phyloP scores from a whole-genome alignment of 2,329 filamentous ascomycete genomes.

The Phaeosphaeria sp. region DNA sequence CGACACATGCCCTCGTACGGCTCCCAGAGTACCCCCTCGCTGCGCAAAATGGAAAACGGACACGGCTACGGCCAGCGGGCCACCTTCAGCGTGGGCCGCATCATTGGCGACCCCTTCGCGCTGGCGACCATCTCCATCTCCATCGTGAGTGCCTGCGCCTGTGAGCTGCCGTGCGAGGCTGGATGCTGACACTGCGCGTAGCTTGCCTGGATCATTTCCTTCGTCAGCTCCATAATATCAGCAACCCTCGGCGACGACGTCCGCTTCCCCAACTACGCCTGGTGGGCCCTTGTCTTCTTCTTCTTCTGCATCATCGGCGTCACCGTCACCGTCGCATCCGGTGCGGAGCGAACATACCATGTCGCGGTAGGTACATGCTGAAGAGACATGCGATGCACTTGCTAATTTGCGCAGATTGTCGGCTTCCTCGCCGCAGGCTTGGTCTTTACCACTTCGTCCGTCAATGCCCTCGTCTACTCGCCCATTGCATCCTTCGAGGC shows the following conservation, averaged over 20 bases:
- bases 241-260: conserved; percentile 53
- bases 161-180: conserved; percentile 3
- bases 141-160: conserved; percentile 67
- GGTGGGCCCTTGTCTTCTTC: conserved; percentile 90
- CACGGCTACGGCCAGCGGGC: conserved; percentile 56
- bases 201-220: conserved; percentile 95
- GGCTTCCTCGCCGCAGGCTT: conserved; percentile 85
- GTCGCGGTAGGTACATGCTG: conserved; percentile 68
- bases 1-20: conserved; percentile 73
- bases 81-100: conserved; percentile 80
- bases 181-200: conserved; percentile 51
- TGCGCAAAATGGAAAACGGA: conserved; percentile 80
- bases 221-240: conserved; percentile 83
- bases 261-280: conserved; percentile 82
- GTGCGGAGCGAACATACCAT: conserved; percentile 86
- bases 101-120: conserved; percentile 95
- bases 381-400: conserved; percentile 7
- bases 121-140: conserved; percentile 92
- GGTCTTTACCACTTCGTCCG: conserved; percentile 82
- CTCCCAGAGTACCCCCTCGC: conserved; percentile 74
- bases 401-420: conserved; percentile 65
- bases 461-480: conserved; percentile 85
- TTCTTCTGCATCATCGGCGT: conserved; percentile 83
- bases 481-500: conserved; percentile 78
- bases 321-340: conserved; percentile 81